Percentiles rank a stretch among this genome's conserved stretches.
These are phyloP conservation scores for Kodamaea hsintzibuensis DNA, from an alignment of 805 yeast genomes.

Conservation along the genomic window DNA sequence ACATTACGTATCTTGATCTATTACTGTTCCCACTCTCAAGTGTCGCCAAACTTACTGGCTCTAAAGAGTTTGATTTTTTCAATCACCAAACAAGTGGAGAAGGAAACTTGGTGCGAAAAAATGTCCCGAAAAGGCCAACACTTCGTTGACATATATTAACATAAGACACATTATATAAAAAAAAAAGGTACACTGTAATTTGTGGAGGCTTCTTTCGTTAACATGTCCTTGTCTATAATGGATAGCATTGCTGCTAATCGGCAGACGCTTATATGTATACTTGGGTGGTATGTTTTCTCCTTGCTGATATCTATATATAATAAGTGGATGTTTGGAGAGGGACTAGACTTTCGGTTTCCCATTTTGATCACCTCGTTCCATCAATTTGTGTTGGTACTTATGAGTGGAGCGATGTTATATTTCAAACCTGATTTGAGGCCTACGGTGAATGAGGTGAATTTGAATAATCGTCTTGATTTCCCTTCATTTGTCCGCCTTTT, in stretches of 20 bases:
- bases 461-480: conserved; percentile 10
- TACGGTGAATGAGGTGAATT: conserved; percentile 12
- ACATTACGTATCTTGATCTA: conserved; percentile 10
- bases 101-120: too few relatives aligned
- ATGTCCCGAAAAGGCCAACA: too few relatives aligned
- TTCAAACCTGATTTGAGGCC: conserved; percentile 52
- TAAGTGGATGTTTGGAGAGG: conserved; percentile 93
- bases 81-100: too few relatives aligned
- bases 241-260: neutral
- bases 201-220: neutral
- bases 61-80: neutral
- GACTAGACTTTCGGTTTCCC: conserved; percentile 80
- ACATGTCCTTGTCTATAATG: neutral
- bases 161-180: too few relatives aligned
- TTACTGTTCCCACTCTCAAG: neutral
- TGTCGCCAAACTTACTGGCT: neutral
- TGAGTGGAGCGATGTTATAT: conserved; percentile 50
- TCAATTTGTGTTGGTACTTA: conserved; percentile 64
- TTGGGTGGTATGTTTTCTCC: conserved; percentile 73
- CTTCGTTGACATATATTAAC: too few relatives aligned
- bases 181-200: too few relatives aligned
- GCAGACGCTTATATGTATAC: conserved; percentile 26
- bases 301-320: conserved; percentile 77
- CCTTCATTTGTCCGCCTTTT: conserved; percentile 21
- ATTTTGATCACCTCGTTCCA: conserved; percentile 82